Evolutionary conservation across 2,329 filamentous ascomycete species (phyloP), one percentile per base, ranked within the genome.

Genomic region (Bretziella fagacearum): DNA sequence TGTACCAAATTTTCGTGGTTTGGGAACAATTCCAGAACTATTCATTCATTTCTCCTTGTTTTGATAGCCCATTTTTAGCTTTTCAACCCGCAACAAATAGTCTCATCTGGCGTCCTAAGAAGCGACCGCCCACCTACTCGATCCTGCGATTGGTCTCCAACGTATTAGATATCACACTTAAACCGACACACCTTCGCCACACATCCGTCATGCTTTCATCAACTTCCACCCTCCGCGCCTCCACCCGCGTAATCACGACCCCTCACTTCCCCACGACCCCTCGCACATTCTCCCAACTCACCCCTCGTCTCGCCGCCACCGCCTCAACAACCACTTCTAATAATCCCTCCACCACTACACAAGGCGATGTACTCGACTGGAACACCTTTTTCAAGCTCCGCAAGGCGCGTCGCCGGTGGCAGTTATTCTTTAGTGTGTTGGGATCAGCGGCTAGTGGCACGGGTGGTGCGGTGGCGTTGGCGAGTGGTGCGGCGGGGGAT

Each of bases 301-400:
- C 23, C 41, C 43, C 27, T 33, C 48, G 30, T 42, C 42, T 40
- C 50, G 33, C 48, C 46, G 42, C 51, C 46, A 41, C 47, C 5
- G 35, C 26, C 15, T 37, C 48, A 47, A 50, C 51, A 13, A 43
- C 45, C 35, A n/a, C n/a, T n/a, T n/a, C n/a, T n/a, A n/a, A n/a
- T n/a, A n/a, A n/a, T n/a, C n/a, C n/a, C n/a, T 40, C 50, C 15
- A 51, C 55, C 3, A 53, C 59, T 13, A n/a, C n/a, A n/a, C n/a
- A n/a, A n/a, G n/a, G n/a, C n/a, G 52, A 57, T 15, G 58, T 62
- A n/a, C 74, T 87, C 35, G 75, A 85, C 64, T 96, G 89, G 89
- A 81, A 95, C 66, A 78, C 77, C 45, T 96, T 94, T 69, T 93
- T 96, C 70, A 76, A 77, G 60, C 79, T 96, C 51, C 85, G 89